Conservation (phyloP, 371 early-diverging fungal genomes). For the Blakeslea trispora region DNA sequence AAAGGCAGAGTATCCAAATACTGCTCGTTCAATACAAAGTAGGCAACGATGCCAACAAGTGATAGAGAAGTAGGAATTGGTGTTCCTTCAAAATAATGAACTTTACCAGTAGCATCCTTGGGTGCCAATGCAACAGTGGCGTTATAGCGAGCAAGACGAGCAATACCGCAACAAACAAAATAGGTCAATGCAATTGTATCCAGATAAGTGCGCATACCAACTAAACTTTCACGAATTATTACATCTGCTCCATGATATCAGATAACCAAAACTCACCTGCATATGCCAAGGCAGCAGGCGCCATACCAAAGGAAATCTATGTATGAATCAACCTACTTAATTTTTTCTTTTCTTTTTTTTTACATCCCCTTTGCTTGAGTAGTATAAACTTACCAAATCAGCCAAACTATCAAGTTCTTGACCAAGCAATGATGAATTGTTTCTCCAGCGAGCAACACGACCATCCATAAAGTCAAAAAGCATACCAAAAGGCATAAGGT, state of each 20-base stretch:
- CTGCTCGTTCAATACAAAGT: conserved; percentile 56
- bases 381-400: conserved; percentile 67
- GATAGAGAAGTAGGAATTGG: conserved; percentile 84
- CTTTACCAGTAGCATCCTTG: conserved; percentile 77
- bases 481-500: conserved; percentile 77
- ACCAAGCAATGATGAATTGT: conserved; percentile 73
- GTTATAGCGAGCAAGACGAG: conserved; percentile 88
- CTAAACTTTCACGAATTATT: too few species aligned
- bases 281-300: conserved; percentile 85
- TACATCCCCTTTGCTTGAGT: neutral
- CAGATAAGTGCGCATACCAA: conserved; percentile 82
- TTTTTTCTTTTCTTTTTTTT: neutral
- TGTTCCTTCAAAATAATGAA: conserved; percentile 87
- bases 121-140: conserved; percentile 82
- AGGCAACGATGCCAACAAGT: conserved; percentile 72
- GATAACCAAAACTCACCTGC: too few species aligned
- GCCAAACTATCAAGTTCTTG: conserved; percentile 85
- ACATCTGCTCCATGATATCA: too few species aligned
- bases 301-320: conserved; percentile 83
- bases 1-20: conserved; percentile 55
- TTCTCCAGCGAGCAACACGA: conserved; percentile 87
- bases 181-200: conserved; percentile 78
- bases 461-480: conserved; percentile 88
- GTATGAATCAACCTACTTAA: neutral
- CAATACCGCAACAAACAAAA: conserved; percentile 90